These are phyloP conservation scores for Canna indica DNA, from an alignment of 176 grass and related monocot genomes.

Conservation along the genomic window DNA sequence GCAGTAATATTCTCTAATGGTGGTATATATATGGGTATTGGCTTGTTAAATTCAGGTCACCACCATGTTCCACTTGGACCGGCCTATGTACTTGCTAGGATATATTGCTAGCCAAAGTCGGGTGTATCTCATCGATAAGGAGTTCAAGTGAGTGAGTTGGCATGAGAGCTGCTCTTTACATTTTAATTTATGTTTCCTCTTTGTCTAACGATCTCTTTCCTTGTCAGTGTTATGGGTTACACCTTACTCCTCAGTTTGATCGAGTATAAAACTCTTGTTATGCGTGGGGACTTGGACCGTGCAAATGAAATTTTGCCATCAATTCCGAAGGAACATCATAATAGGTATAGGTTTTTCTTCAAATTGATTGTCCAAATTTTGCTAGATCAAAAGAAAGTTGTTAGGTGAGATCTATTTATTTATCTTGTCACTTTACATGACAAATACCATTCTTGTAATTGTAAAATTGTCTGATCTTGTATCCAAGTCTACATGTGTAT, in stretches of 20 bases:
- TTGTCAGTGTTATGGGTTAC: conserved; percentile 88
- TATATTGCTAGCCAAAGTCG: conserved; percentile 63
- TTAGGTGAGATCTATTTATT: not conserved
- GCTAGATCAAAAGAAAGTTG: not conserved
- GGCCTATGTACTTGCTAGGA: conserved; percentile 60
- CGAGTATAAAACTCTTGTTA: conserved; percentile 75
- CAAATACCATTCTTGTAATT: not conserved
- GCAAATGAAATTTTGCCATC: conserved; percentile 79
- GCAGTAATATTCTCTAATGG: not conserved
- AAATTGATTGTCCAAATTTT: not conserved
- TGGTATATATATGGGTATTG: not conserved
- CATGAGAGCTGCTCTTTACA: not conserved
- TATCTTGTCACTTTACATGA: not conserved
- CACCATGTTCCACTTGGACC: conserved; percentile 68
- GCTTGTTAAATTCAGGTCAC: conserved; percentile 34
- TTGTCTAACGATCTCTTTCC: conserved; percentile 33
- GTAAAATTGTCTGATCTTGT: not conserved
- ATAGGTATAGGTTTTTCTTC: conserved; percentile 29
- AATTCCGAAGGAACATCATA: conserved; percentile 52
- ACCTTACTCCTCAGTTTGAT: conserved; percentile 98
- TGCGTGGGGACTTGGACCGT: conserved; percentile 41
- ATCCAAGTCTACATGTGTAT: not conserved
- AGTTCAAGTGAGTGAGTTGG: conserved; percentile 54
- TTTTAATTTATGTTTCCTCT: conserved; percentile 23
- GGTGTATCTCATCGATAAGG: conserved; percentile 61